A percentile compares a stretch with the other conserved stretches of the same genome.
These are phyloP conservation scores for Fusarium dimerum DNA, from an alignment of 2,329 filamentous ascomycete genomes.

Conservation along the genomic window DNA sequence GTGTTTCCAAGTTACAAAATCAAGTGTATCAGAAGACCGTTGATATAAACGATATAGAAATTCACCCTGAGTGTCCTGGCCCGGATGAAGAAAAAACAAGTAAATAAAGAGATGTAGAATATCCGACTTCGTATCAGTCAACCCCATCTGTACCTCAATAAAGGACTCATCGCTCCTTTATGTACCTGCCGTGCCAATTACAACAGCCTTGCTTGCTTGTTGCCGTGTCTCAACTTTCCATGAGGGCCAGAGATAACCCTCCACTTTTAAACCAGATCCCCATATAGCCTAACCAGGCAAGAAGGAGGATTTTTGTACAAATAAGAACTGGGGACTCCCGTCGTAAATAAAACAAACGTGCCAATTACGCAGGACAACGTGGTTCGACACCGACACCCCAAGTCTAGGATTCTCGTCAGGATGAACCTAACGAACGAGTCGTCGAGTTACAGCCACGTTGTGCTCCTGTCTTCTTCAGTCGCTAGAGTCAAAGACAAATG, in stretches of 20 bases:
- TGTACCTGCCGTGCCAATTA: slow-evolving; percentile 9
- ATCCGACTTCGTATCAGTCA: slow-evolving; percentile 23
- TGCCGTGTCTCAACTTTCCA: slow-evolving; percentile 22
- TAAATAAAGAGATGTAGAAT: slow-evolving; percentile 34
- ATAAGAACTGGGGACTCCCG: slow-evolving; percentile 23
- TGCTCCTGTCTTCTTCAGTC: slow-evolving; percentile 25
- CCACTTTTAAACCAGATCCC: slow-evolving; percentile 21
- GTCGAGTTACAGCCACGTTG: slow-evolving; percentile 11
- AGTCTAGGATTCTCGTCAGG: slow-evolving; percentile 3
- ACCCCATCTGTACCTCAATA: slow-evolving; percentile 10
- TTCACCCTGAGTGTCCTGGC: neutral
- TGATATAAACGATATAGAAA: neutral
- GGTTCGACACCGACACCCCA: slow-evolving; percentile 9
- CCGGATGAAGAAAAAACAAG: slow-evolving; percentile 23
- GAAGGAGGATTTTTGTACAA: slow-evolving; percentile 24
- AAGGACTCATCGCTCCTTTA: slow-evolving; percentile 12
- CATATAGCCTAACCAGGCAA: slow-evolving; percentile 3
- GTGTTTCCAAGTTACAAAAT: too few relatives aligned
- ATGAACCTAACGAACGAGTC: slow-evolving; percentile 7
- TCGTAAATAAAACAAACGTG: slow-evolving; percentile 22
- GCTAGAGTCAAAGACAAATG: slow-evolving; percentile 29
- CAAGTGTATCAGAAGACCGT: neutral
- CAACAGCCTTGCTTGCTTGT: slow-evolving; percentile 20
- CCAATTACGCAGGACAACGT: slow-evolving; percentile 22
- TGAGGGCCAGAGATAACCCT: slow-evolving; percentile 16